Base-by-base conservation (phyloP, 2,329 filamentous ascomycete genomes). In the Stachybotrys chartarum region DNA sequence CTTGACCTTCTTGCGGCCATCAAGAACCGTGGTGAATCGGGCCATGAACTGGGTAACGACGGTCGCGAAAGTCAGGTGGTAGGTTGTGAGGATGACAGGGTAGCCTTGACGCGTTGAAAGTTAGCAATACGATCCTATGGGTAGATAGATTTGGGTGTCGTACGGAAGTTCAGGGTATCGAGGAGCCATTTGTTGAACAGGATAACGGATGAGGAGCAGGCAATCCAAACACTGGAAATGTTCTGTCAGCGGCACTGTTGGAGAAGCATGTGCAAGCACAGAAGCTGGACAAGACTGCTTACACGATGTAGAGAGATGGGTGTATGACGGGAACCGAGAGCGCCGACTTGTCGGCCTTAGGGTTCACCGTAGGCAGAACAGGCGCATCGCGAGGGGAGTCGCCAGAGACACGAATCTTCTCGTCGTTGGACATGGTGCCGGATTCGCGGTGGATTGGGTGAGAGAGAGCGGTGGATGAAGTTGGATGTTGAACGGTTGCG, bases 101-200 rank as follows among this genome's bases (percentile, higher is more conserved):
- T 84, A 87, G 57, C 77, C 85, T 88, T 24, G 48, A 66, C 51
- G 30, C 11, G 17, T 39, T 53, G 53, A 59, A 65, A 56, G 64
- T 61, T 56, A 3, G 44, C 30, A 31, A 35, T 31, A 6, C 3
- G 30, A 31, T n/a, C 17, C 10, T 16, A 14, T 12, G 6, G 24
- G 8, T 32, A 7, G 16, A 51, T 35, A n/a, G 11, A 12, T 30
- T 6, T 14, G 48, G 54, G 45, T 18, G 52, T 64, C 73, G 63
- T 73, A 76, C 74, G 83, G 79, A 97, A 97, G 60, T 90, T 82
- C 60, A 87, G 81, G 45, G 87, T 92, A 67, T 93, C 86, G 59
- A 97, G 82, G 67, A 99, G 91, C 85, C 90, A 96, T 84, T 99
- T 99, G 86, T 99, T 97, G 87, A 97, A 97, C 59, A 99, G 80